Percentiles rank a stretch among this genome's conserved stretches.
These are phyloP conservation scores for Clonostachys chloroleuca DNA, from an alignment of 2,329 filamentous ascomycete genomes.

Conservation along the genomic window DNA sequence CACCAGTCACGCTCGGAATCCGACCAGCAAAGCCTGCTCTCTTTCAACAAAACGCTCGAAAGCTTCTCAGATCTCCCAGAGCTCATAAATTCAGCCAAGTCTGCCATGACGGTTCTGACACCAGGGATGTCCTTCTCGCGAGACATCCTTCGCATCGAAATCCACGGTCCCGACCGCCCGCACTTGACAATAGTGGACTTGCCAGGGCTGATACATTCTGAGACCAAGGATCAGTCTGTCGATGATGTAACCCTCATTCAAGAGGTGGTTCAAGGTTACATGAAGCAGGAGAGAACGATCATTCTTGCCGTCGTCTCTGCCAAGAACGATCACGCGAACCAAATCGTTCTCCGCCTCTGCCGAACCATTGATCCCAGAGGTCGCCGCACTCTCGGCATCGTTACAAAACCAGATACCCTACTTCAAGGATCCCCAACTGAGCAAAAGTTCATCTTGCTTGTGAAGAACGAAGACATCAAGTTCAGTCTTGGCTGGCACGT, in stretches of 20 bases:
- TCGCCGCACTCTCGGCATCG: slow-evolving; percentile 46
- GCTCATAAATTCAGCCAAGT: slow-evolving; percentile 32
- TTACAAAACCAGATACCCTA: slow-evolving; percentile 50
- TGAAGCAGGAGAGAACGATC: slow-evolving; percentile 50
- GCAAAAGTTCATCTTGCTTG: slow-evolving; percentile 29
- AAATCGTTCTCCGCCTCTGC: slow-evolving; percentile 47
- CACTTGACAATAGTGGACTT: slow-evolving; percentile 57
- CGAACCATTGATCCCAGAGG: slow-evolving; percentile 13
- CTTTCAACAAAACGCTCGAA: slow-evolving; percentile 14
- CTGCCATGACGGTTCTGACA: slow-evolving; percentile 41
- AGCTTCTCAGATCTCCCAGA: slow-evolving; percentile 25
- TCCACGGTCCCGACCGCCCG: slow-evolving; percentile 39
- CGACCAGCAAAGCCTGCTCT: slow-evolving; percentile 11
- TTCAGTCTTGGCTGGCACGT: slow-evolving; percentile 51
- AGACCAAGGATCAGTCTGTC: slow-evolving; percentile 37
- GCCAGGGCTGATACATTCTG: slow-evolving; percentile 47
- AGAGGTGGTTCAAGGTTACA: slow-evolving; percentile 46
- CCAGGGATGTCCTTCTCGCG: slow-evolving; percentile 30
- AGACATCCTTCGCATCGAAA: slow-evolving; percentile 42
- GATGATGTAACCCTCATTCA: slow-evolving; percentile 22
- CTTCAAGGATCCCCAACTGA: slow-evolving; percentile 29
- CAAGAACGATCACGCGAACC: slow-evolving; percentile 52
- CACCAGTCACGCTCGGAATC: slow-evolving; percentile 15
- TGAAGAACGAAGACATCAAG: slow-evolving; percentile 36
- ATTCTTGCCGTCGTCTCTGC: slow-evolving; percentile 56